phyloP scores from a whole-genome alignment of 164 flowering plant genomes.

The Tetracentron sinense region DNA sequence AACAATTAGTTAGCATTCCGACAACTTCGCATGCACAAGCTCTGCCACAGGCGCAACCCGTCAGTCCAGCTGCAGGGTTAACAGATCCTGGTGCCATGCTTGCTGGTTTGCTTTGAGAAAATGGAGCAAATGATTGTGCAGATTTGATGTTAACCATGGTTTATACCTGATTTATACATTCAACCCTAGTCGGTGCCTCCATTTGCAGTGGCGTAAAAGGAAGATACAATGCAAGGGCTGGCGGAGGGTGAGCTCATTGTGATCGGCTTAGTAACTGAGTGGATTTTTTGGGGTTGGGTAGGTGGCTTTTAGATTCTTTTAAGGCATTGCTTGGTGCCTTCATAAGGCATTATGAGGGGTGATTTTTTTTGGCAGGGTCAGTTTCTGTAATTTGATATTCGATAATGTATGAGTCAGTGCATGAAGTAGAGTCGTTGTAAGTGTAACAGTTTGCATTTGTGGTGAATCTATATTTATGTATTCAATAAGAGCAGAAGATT shows the following conservation, averaged over 20 bases:
- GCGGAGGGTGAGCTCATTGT: slow-evolving; percentile 41
- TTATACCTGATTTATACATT: slow-evolving; percentile 33
- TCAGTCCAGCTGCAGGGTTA: slow-evolving; percentile 28
- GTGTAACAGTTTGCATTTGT: slow-evolving; percentile 21
- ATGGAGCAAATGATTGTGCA: slow-evolving; percentile 20
- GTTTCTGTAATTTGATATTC: slow-evolving; percentile 32
- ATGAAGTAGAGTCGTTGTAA: slow-evolving; percentile 17
- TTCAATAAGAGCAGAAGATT: slow-evolving; percentile 15
- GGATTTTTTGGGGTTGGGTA: slow-evolving; percentile 17
- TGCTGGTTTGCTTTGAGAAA: slow-evolving; percentile 71
- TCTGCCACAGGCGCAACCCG: slow-evolving; percentile 38
- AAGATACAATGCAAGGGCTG: slow-evolving; percentile 56
- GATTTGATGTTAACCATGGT: slow-evolving; percentile 34
- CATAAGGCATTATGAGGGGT: slow-evolving; percentile 19
- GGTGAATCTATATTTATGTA: slow-evolving; percentile 4
- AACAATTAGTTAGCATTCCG: slow-evolving; percentile 73
- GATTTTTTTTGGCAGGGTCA: slow-evolving; percentile 17
- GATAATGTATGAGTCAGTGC: slow-evolving; percentile 14
- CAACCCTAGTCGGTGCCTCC: slow-evolving; percentile 26
- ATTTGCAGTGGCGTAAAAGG: slow-evolving; percentile 19
- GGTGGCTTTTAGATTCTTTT: slow-evolving; percentile 40
- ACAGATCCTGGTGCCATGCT: slow-evolving; percentile 92
- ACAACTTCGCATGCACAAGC: slow-evolving; percentile 37
- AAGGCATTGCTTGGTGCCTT: slow-evolving; percentile 35
- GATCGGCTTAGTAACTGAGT: slow-evolving; percentile 31